Conservation (phyloP, 495 filamentous ascomycete genomes). For the Filosporella fistucella region DNA sequence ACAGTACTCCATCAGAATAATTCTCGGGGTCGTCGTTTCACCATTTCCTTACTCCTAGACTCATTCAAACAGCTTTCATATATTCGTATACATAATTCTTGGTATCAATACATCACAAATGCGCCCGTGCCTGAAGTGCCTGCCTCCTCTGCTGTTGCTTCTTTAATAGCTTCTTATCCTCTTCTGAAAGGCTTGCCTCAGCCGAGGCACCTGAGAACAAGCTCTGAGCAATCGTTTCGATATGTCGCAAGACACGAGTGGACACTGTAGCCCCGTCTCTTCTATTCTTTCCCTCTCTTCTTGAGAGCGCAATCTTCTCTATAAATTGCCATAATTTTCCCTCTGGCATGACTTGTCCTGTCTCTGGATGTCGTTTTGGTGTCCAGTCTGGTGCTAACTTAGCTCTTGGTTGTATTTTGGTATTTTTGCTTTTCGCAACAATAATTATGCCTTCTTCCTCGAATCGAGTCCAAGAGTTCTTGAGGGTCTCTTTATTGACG, state of each 20-base stretch:
- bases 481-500: constrained; percentile 95
- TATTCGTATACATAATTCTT: constrained; percentile 9
- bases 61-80: neutral
- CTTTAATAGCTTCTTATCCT: constrained; percentile 18
- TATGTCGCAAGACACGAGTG: constrained; percentile 61
- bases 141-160: constrained; percentile 36
- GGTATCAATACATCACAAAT: constrained; percentile 33
- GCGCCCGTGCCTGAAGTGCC: constrained; percentile 38
- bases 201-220: constrained; percentile 39
- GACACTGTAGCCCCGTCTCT: constrained; percentile 87
- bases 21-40: no score
- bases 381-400: constrained; percentile 74
- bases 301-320: constrained; percentile 74
- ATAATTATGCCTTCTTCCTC: constrained; percentile 86
- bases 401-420: constrained; percentile 51
- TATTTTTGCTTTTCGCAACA: constrained; percentile 59
- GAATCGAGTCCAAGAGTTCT: constrained; percentile 85
- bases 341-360: constrained; percentile 55
- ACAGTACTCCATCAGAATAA: no score
- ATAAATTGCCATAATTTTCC: constrained; percentile 87
- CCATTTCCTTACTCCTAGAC: no score
- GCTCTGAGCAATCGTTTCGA: constrained; percentile 36
- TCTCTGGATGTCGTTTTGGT: constrained; percentile 53
- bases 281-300: constrained; percentile 91
- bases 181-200: constrained; percentile 15